phyloP scores from a whole-genome alignment of 176 grass and related monocot genomes.

The Sorghum bicolor region Sorghum_bicolor_NCBIv3 NC_012870.2:5465001-5465500 shows the following conservation, averaged over 20 bases:
- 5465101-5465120: background rate
- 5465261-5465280: background rate
- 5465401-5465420: conserved; percentile 90
- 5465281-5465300: background rate
- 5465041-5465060: background rate
- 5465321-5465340: conserved; percentile 31
- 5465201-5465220: background rate
- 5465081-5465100: background rate
- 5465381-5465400: conserved; percentile 95
- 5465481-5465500: conserved; percentile 95
- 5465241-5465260: background rate
- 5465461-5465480: background rate
- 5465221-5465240: background rate
- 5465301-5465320: background rate
- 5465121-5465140: background rate
- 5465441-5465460: background rate
- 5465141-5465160: background rate
- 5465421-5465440: conserved; percentile 12
- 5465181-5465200: background rate
- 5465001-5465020: background rate
- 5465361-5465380: conserved; percentile 93
- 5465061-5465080: conserved; percentile 4
- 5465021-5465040: background rate
- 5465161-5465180: background rate
- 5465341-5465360: conserved; percentile 84